Percentiles rank a stretch among this genome's conserved stretches.
These are phyloP conservation scores for Oryza officinalis DNA, from an alignment of 176 grass and related monocot genomes.

Conservation along the genomic window DNA sequence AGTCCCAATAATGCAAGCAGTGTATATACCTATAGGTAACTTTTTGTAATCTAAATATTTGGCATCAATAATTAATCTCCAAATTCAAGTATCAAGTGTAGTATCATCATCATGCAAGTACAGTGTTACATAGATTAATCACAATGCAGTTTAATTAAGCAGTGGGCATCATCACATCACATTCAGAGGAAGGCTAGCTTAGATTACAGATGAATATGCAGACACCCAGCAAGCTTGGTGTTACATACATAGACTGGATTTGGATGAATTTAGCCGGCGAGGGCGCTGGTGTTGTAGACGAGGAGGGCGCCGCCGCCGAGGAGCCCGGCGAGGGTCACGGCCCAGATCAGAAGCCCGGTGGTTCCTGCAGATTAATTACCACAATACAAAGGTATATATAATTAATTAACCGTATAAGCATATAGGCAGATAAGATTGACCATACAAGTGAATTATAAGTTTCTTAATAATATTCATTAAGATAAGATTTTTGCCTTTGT, in stretches of 20 bases:
- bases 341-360: slow-evolving; percentile 96
- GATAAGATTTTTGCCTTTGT: not conserved
- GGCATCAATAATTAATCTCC: not conserved
- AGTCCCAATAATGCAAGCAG: too few relatives aligned
- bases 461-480: not conserved
- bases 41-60: not conserved
- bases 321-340: slow-evolving; percentile 74
- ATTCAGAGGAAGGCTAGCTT: slow-evolving; percentile 13
- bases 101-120: not conserved
- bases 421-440: not conserved
- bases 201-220: slow-evolving; percentile 14
- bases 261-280: slow-evolving; percentile 53
- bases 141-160: not conserved
- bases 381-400: not conserved
- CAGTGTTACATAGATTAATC: slow-evolving; percentile 34
- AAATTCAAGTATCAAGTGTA: not conserved
- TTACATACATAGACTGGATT: slow-evolving; percentile 3
- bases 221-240: slow-evolving; percentile 6
- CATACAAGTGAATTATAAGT: too few relatives aligned
- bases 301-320: slow-evolving; percentile 85
- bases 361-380: slow-evolving; percentile 48
- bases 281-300: slow-evolving; percentile 95
- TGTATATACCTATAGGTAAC: not conserved
- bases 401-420: not conserved
- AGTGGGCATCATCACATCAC: slow-evolving; percentile 14